Base-by-base conservation (phyloP, 2,329 filamentous ascomycete species). In the Fusarium siculi region DNA sequence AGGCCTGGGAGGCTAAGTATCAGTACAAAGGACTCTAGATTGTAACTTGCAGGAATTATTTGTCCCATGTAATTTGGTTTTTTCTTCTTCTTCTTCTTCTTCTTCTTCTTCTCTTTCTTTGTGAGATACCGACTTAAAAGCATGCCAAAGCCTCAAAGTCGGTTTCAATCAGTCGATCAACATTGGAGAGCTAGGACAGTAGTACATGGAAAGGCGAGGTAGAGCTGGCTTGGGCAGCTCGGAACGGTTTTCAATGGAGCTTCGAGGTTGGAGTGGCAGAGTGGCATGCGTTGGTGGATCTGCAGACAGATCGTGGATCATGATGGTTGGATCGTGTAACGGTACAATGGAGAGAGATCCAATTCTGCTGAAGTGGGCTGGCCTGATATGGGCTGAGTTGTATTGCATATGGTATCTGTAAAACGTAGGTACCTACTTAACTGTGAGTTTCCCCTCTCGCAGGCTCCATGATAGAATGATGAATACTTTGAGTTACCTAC, bases 251-350 rank as follows among this genome's bases (percentile, higher is more conserved):
- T 55, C 19, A 49, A 54, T 70, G 70, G 70, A 67, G 61, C 66
- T 53, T 60, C 44, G 49, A 70, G 69, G 60, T 37, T 57, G 54
- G 49, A 66, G 70, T 54, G 50, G 34, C 19, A 39, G 53, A 62
- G 66, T 53, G 50, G 50, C 25, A 40, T 54, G 19, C 50, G 18
- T 40, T 54, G 36, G 50, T 73, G 71, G 67, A 74, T 64, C 70
- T 60, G 46, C 50, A 65, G 21, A 70, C 54, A 72, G 67, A 72
- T 74, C 71, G 61, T 59, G 71, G 70, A 71, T 73, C 56, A 73
- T 73, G 63, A 44, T 73, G 61, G 71, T 62, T 72, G 68, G 68
- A 52, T 68, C 61, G 63, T 72, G 68, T 64, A 68, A 71, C 69
- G 34, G 57, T 67, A 71, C 69, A 44, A 65, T 67, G 46, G 53